Evolutionary conservation across 1,284 basidiomycete genomes (phyloP).

Genomic region (Heterobasidion parviporum): DNA sequence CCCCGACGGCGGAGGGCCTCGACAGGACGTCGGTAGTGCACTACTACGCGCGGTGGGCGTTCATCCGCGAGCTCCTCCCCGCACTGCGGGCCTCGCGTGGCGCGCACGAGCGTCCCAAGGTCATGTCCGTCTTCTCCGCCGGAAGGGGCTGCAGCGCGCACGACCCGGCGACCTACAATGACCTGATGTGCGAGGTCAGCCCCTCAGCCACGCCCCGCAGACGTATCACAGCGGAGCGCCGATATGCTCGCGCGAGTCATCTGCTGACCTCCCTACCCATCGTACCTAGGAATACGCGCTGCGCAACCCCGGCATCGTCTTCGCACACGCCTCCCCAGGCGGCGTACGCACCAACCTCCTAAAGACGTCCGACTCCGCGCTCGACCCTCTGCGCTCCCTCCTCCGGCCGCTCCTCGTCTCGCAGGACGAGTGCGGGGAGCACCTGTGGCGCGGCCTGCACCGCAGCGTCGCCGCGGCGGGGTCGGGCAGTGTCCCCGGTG

Average conservation of each 20-base stretch:
- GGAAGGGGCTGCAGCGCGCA: conserved; percentile 8
- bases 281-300: not conserved
- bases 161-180: not conserved
- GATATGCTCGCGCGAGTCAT: too few relatives aligned
- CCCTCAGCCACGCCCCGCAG: not conserved
- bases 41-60: conserved; percentile 23
- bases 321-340: conserved; percentile 26
- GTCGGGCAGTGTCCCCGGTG: conserved; percentile 19
- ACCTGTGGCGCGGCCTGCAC: conserved; percentile 33
- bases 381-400: conserved; percentile 20
- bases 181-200: not conserved
- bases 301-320: conserved; percentile 21
- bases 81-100: conserved; percentile 16
- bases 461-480: conserved; percentile 9
- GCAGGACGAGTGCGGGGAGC: conserved; percentile 30
- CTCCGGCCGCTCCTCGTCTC: conserved; percentile 23
- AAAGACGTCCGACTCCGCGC: conserved; percentile 15
- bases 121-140: conserved; percentile 16
- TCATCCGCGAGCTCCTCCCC: conserved; percentile 19
- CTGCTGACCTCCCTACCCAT: too few relatives aligned
- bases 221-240: too few relatives aligned
- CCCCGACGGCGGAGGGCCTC: conserved; percentile 18
- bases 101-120: conserved; percentile 18
- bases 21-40: conserved; percentile 18
- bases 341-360: conserved; percentile 21